Conservation (phyloP, 495 filamentous ascomycete species). For the Aspergillus leporis region DNA sequence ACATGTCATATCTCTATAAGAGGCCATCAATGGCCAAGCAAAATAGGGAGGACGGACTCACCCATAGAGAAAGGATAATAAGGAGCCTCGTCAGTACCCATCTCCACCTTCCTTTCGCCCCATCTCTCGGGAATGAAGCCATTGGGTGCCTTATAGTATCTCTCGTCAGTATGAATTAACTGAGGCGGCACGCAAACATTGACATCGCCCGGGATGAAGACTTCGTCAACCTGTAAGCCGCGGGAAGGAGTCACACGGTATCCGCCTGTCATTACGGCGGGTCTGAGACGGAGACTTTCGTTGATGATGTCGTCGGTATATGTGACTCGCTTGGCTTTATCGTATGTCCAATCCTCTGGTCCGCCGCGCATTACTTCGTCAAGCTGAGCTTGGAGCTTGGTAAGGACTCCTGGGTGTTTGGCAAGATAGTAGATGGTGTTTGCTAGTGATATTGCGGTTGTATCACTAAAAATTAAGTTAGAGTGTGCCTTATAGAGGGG, state of each 20-base stretch:
- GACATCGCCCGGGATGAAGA: conserved; percentile 42
- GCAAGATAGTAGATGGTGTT: too few species aligned
- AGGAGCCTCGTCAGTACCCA: conserved; percentile 44
- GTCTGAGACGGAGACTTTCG: conserved; percentile 51
- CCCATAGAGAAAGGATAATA: conserved; percentile 53
- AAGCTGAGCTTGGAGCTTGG: too few species aligned
- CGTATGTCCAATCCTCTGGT: conserved; percentile 19
- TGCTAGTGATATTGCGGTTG: too few species aligned
- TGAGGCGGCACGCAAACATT: conserved; percentile 38
- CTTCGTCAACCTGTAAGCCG: conserved; percentile 46
- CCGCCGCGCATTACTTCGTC: conserved; percentile 10
- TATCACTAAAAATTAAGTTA: too few species aligned
- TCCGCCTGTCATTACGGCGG: conserved; percentile 39
- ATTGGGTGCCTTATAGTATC: conserved; percentile 31
- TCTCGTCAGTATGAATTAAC: conserved; percentile 34
- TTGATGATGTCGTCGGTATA: conserved; percentile 51
- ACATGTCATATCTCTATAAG: background rate
- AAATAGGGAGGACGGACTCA: conserved; percentile 18
- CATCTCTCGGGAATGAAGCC: conserved; percentile 60
- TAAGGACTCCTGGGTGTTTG: too few species aligned
- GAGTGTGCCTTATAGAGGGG: too few species aligned
- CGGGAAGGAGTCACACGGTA: conserved; percentile 41
- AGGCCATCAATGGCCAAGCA: too few species aligned
- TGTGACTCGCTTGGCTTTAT: conserved; percentile 23
- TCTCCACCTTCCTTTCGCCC: conserved; percentile 40